phyloP scores from a whole-genome alignment of 768 basidiomycete genomes.

The Clitopilus hobsonii region DNA sequence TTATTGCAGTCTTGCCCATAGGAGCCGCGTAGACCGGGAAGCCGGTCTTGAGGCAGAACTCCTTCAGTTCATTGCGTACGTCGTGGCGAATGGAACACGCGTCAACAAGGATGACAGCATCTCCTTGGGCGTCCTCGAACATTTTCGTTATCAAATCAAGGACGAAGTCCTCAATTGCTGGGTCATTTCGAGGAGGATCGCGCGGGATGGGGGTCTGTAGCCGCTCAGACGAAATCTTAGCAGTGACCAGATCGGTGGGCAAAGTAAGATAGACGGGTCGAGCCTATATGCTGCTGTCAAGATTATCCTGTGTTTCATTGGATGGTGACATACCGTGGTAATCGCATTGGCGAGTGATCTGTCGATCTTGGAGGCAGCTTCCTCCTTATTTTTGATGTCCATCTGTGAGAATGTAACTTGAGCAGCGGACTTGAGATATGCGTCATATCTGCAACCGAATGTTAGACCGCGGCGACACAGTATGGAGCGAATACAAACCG shows the following conservation, averaged over 20 bases:
- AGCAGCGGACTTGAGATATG: slow-evolving; percentile 69
- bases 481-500: slow-evolving; percentile 30
- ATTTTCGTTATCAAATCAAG: slow-evolving; percentile 66
- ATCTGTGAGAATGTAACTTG: slow-evolving; percentile 75
- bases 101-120: slow-evolving; percentile 75
- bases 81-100: slow-evolving; percentile 77
- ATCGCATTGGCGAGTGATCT: background rate
- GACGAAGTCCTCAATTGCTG: slow-evolving; percentile 60
- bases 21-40: slow-evolving; percentile 74
- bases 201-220: slow-evolving; percentile 56
- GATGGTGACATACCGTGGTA: background rate
- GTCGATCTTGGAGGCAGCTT: slow-evolving; percentile 73
- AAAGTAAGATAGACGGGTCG: slow-evolving; percentile 86
- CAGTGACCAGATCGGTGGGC: slow-evolving; percentile 76
- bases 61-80: slow-evolving; percentile 54
- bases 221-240: slow-evolving; percentile 59
- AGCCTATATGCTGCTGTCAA: slow-evolving; percentile 34
- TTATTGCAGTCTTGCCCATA: slow-evolving; percentile 79
- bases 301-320: background rate
- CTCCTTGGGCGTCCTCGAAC: slow-evolving; percentile 58
- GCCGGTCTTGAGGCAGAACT: slow-evolving; percentile 58
- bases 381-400: slow-evolving; percentile 42
- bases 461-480: background rate
- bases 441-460: slow-evolving; percentile 56
- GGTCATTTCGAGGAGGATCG: slow-evolving; percentile 46